These are phyloP conservation scores for Fraxinus floribunda DNA, from an alignment of 305 asterid genomes.

Conservation along the genomic window DNA sequence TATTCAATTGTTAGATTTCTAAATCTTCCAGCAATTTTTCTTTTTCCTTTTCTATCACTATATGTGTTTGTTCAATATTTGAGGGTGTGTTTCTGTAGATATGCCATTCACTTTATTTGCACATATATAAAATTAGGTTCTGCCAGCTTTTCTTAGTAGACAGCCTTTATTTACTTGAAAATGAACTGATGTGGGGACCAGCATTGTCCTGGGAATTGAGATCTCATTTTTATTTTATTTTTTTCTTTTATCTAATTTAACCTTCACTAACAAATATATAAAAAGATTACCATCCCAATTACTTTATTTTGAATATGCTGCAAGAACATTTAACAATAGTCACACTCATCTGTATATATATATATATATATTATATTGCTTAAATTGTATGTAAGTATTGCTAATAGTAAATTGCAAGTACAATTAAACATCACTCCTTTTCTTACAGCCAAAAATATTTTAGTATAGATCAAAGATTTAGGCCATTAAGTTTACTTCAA, in stretches of 20 bases:
- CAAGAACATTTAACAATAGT: background rate
- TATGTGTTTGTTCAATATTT: no score
- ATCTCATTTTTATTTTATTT: no score
- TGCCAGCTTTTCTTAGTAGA: no score
- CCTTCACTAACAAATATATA: background rate
- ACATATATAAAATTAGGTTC: no score
- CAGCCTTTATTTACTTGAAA: no score
- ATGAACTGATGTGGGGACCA: background rate
- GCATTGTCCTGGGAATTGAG: background rate
- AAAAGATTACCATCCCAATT: slow-evolving; percentile 20
- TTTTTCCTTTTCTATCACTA: no score
- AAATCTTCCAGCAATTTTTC: no score
- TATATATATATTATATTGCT: slow-evolving; percentile 17
- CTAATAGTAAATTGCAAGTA: background rate
- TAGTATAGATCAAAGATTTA: background rate
- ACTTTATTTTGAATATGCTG: background rate
- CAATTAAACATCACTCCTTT: background rate
- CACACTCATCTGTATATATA: background rate
- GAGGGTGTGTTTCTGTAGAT: background rate
- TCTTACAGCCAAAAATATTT: slow-evolving; percentile 15
- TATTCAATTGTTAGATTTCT: no score
- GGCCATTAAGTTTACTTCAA: background rate
- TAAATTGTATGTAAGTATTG: slow-evolving; percentile 18
- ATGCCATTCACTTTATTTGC: no score
- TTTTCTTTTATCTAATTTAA: background rate